These are phyloP conservation scores for Pseudonitzschia delicatissima DNA, from an alignment of 108 stramenopile species.

Conservation along the genomic window DNA sequence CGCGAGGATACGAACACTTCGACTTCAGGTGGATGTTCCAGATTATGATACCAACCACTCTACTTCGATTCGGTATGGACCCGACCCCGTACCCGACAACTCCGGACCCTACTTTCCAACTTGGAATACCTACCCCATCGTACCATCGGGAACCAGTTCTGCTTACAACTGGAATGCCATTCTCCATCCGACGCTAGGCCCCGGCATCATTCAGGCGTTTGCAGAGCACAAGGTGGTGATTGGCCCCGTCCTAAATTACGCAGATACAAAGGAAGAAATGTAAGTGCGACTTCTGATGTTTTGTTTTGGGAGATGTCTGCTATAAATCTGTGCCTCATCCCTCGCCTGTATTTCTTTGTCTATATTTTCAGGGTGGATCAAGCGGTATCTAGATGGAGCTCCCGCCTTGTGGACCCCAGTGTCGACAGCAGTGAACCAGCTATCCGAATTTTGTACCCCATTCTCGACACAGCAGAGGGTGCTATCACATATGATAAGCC, in stretches of 20 bases:
- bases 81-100: too few species aligned
- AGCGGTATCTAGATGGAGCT: not conserved
- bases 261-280: too few species aligned
- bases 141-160: not conserved
- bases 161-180: conserved; percentile 8
- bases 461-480: conserved; percentile 4
- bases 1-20: not conserved
- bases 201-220: not conserved
- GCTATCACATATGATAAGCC: not conserved
- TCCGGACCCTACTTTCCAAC: not conserved
- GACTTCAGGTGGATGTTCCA: not conserved
- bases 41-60: not conserved
- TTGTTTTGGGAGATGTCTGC: too few species aligned
- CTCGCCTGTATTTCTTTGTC: too few species aligned
- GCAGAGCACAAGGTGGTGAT: not conserved
- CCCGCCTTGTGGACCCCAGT: not conserved
- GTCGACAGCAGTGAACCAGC: not conserved
- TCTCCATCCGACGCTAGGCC: not conserved
- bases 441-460: conserved; percentile 15
- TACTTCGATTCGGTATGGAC: conserved; percentile 5
- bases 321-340: too few species aligned
- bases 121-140: not conserved
- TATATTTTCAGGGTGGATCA: not conserved
- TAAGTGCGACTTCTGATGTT: too few species aligned
- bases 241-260: not conserved